Conservation (phyloP, 257 asterid genomes). For the Solanum habrochaites region DNA sequence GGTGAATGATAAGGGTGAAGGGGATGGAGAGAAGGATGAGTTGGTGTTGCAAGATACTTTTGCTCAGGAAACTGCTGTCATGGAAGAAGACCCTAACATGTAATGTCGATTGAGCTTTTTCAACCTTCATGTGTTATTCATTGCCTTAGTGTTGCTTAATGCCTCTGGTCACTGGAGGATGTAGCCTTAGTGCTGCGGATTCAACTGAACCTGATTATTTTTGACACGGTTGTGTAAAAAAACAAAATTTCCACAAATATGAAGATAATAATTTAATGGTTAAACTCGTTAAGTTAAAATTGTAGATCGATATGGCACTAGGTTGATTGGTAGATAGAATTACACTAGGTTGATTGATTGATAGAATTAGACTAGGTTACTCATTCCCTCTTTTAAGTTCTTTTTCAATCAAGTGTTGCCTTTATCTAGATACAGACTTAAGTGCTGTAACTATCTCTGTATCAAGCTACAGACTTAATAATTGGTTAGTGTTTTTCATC, state of each 20-base stretch:
- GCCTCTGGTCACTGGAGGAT: background rate
- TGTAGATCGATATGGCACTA: background rate
- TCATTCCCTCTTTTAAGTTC: background rate
- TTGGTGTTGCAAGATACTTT: conserved; percentile 95
- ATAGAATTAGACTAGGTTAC: background rate
- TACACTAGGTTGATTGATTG: background rate
- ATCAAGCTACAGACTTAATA: background rate
- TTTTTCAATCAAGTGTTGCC: background rate
- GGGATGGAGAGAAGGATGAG: conserved; percentile 85
- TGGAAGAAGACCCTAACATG: conserved; percentile 98
- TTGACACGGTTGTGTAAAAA: background rate
- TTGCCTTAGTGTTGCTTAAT: background rate
- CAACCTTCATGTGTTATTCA: background rate
- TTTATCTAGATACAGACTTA: background rate
- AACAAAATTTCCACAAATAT: background rate
- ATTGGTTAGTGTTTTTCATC: background rate
- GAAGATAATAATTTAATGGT: background rate
- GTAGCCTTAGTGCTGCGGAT: background rate
- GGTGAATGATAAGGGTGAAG: conserved; percentile 43
- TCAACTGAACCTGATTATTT: background rate
- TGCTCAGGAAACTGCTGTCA: conserved; percentile 97
- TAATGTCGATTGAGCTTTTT: background rate
- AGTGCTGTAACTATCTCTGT: too few relatives aligned
- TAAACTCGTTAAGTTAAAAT: background rate
- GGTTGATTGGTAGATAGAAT: background rate